phyloP scores from a whole-genome alignment of 495 filamentous ascomycete species.

The Ascobolus immersus region DNA sequence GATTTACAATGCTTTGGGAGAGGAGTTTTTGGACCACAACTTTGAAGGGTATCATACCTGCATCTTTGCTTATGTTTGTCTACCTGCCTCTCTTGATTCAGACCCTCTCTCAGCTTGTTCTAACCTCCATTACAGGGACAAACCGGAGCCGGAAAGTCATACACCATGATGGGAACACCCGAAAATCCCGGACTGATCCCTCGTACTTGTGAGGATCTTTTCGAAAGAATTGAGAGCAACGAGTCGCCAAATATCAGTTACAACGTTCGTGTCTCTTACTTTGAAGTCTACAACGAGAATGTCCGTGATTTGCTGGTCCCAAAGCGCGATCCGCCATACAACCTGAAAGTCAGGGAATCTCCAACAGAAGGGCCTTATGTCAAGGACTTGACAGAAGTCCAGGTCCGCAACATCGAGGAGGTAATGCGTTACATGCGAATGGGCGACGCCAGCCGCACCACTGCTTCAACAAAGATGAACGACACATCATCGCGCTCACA shows the following conservation, averaged over 20 bases:
- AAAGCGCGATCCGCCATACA: constrained; percentile 48
- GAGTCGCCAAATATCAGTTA: constrained; percentile 73
- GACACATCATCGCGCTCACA: constrained; percentile 86
- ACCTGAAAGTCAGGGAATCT: constrained; percentile 92
- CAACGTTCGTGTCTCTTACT: constrained; percentile 91
- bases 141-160: constrained; percentile 91
- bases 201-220: constrained; percentile 88
- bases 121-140: constrained; percentile 30
- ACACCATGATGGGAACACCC: constrained; percentile 92
- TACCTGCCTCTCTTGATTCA: background rate
- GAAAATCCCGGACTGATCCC: constrained; percentile 74
- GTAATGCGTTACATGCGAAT: constrained; percentile 73
- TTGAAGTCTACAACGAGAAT: constrained; percentile 99
- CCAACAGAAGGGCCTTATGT: constrained; percentile 93
- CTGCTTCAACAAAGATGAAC: constrained; percentile 98
- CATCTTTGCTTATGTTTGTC: constrained; percentile 65
- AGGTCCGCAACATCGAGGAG: constrained; percentile 56
- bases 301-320: constrained; percentile 82
- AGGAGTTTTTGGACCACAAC: constrained; percentile 96
- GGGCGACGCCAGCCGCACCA: constrained; percentile 68
- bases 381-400: constrained; percentile 80
- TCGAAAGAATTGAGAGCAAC: constrained; percentile 73
- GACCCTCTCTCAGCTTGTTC: background rate
- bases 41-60: constrained; percentile 98
- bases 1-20: constrained; percentile 79